Evolutionary conservation across 2,329 filamentous ascomycete species (phyloP).

Genomic region (Fusarium mundagurra): DNA sequence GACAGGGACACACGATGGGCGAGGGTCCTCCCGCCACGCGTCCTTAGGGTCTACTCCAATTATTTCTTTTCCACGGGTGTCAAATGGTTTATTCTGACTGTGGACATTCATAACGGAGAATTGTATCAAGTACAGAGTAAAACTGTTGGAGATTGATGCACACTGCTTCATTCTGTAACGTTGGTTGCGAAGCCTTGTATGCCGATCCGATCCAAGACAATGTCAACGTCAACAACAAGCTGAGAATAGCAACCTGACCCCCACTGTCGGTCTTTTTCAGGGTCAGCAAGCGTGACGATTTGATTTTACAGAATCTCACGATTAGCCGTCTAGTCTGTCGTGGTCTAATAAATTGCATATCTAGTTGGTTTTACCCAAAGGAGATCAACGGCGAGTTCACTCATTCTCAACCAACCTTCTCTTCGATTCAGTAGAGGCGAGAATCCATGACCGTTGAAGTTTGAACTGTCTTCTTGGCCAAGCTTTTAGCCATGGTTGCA

Average conservation of each 20-base stretch:
- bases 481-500: constrained; percentile 12
- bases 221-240: not conserved
- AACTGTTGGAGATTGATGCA: constrained; percentile 14
- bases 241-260: constrained; percentile 15
- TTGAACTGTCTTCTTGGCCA: constrained; percentile 9
- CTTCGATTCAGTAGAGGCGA: not conserved
- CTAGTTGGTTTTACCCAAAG: constrained; percentile 32
- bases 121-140: constrained; percentile 1
- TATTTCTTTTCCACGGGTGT: constrained; percentile 4
- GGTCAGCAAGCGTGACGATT: not conserved
- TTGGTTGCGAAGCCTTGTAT: constrained; percentile 14
- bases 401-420: constrained; percentile 7
- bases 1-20: constrained; percentile 5
- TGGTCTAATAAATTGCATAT: not conserved
- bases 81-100: constrained; percentile 13
- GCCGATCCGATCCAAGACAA: constrained; percentile 4
- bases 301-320: not conserved
- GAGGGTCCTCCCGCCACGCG: constrained; percentile 41
- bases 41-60: constrained; percentile 29
- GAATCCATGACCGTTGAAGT: not conserved
- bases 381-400: constrained; percentile 22
- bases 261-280: constrained; percentile 15
- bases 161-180: constrained; percentile 24
- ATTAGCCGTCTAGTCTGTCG: constrained; percentile 8
- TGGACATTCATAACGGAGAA: constrained; percentile 13